Evolutionary conservation across 176 grass and related monocot genomes (phyloP).

Genomic region (Oryza nivara): DNA sequence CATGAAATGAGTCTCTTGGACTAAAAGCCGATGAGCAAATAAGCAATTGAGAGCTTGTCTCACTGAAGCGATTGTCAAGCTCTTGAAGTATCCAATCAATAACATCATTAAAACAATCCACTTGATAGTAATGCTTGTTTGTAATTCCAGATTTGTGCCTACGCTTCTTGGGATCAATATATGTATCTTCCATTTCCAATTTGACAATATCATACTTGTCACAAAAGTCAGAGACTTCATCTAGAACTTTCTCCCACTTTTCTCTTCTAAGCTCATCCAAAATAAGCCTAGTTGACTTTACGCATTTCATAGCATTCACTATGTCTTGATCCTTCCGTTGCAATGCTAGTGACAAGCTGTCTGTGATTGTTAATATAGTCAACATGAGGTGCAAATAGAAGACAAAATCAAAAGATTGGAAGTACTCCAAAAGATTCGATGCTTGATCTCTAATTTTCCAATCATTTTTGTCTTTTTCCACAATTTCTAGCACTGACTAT

Average conservation of each 20-base stretch:
- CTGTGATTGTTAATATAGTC: no score
- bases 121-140: not conserved
- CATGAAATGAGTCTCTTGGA: not conserved
- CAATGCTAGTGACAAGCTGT: no score
- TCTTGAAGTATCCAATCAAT: not conserved
- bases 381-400: no score
- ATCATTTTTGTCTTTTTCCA: no score
- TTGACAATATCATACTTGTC: not conserved
- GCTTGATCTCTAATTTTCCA: no score
- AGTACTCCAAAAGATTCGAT: not conserved
- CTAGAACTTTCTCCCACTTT: not conserved
- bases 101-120: not conserved
- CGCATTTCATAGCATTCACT: no score
- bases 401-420: not conserved
- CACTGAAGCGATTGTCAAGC: not conserved
- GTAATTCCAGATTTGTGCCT: not conserved
- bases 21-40: not conserved
- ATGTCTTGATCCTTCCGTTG: no score
- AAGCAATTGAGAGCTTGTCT: not conserved
- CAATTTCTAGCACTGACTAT: no score
- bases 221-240: not conserved
- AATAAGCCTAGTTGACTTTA: no score
- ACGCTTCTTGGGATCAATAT: not conserved
- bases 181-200: not conserved
- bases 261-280: no score